Base-by-base conservation (phyloP, 495 filamentous ascomycete species). In the Penicillium egyptiacum region DNA sequence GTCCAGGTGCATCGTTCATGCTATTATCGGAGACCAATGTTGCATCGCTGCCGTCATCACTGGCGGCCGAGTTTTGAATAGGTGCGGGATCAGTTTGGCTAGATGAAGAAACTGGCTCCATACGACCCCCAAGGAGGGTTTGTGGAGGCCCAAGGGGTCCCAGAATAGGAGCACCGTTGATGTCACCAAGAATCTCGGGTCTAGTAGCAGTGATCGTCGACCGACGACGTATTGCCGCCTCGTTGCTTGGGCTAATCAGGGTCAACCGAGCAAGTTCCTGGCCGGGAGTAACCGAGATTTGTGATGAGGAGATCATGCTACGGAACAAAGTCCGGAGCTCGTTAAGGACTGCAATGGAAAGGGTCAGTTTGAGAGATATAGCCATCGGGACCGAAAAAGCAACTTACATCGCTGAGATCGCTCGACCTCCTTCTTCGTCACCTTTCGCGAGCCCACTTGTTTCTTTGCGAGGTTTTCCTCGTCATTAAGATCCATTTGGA, bases 191-290 rank as follows among this genome's bases (percentile, higher is more conserved):
- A 25, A 60, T 65, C 6, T 61, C 62, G n/a, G 74, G 68, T 46
- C 71, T 70, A 30, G 59, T 65, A 47, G 64, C 69, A 42, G 69
- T 68, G 23, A 81, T 73, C 8, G 81, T 85, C 10, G 84, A 87
- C 23, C 74, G 72, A 23, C 81, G 78, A 35, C 83, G 80, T 48
- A 82, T 80, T 4, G 75, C 77, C 16, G 78, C 81, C 65, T 86
- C 84, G 30, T 81, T 81, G 28, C 79, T 77, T 3, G 82, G 78
- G 55, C 80, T 86, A 57, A 87, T 81, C 42, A 94, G 77, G 3
- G 92, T 90, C 28, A 93, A 82, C 39, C 91, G 86, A 20, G 92
- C 93, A 58, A 98, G 81, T 59, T 94, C 88, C 50, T 83, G 83
- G 11, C 87, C 82, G 0, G 94, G 94, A 41, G 65, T 82, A 58